These are phyloP conservation scores for Talaromyces islandicus DNA, from an alignment of 2,329 filamentous ascomycete genomes.

Conservation along the genomic window DNA sequence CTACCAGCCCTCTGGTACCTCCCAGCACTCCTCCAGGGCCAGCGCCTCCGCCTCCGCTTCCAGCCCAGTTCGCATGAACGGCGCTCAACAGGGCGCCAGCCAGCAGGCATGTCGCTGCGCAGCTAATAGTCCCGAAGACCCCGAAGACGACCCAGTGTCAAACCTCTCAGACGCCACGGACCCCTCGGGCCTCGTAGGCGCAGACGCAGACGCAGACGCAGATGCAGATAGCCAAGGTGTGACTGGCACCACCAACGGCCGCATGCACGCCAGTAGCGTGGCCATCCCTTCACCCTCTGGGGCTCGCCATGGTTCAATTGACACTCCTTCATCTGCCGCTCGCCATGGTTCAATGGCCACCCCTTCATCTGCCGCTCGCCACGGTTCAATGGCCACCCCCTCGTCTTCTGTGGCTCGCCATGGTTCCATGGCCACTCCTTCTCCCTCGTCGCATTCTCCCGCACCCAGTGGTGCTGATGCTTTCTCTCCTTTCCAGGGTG, in stretches of 20 bases:
- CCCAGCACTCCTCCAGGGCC: not conserved
- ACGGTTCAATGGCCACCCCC: not conserved
- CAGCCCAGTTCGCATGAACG: conserved; percentile 4
- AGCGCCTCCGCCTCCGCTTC: conserved; percentile 4
- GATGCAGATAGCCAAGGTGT: no score
- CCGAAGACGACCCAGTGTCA: not conserved
- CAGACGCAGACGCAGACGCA: no score
- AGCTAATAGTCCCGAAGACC: not conserved
- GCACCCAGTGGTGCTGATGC: conserved; percentile 5
- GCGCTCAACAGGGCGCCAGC: not conserved
- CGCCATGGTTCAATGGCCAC: not conserved
- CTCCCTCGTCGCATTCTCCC: not conserved
- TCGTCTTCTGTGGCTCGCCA: conserved; percentile 5
- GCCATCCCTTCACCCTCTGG: conserved; percentile 3
- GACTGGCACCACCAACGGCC: conserved; percentile 1
- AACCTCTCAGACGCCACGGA: no score
- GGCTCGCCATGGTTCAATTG: not conserved
- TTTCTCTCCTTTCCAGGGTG: conserved; percentile 5
- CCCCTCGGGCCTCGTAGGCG: no score
- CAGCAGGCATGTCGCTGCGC: conserved; percentile 5
- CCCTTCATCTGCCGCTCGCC: conserved; percentile 1
- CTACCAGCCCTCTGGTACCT: conserved; percentile 4
- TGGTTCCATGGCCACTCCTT: not conserved
- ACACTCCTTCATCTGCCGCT: not conserved
- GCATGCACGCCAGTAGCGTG: conserved; percentile 1